Evolutionary conservation across 2,329 filamentous ascomycete species (phyloP).

Genomic region (Scleromitrula shiraiana): DNA sequence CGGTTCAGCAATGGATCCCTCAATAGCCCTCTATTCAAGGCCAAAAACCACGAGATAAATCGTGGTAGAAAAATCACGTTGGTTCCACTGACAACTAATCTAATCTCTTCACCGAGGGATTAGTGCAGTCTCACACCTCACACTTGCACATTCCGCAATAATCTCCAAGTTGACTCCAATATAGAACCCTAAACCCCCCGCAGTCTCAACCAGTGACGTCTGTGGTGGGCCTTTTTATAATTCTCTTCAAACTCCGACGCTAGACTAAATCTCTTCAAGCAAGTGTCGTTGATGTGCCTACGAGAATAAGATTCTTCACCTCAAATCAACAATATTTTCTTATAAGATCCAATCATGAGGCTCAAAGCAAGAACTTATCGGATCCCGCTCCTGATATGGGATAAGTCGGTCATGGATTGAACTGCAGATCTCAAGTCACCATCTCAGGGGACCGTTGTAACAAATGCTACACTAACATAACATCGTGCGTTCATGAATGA

Average conservation of each 20-base stretch:
- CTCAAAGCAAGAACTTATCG: neutral
- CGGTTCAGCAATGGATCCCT: too few relatives aligned
- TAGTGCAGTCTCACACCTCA: neutral
- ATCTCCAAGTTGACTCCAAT: slow-evolving; percentile 1
- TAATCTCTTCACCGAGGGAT: neutral
- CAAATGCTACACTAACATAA: neutral
- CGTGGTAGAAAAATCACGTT: too few relatives aligned
- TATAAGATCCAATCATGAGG: slow-evolving; percentile 1
- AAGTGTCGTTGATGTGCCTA: neutral
- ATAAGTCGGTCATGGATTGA: neutral
- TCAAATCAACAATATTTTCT: neutral
- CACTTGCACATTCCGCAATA: neutral
- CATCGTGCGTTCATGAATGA: neutral
- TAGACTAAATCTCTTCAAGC: neutral
- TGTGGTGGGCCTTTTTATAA: slow-evolving; percentile 1
- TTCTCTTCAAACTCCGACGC: neutral
- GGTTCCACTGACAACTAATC: neutral
- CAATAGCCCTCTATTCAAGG: too few relatives aligned
- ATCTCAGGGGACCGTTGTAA: neutral
- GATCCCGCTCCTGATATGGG: slow-evolving; percentile 2
- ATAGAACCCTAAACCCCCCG: neutral
- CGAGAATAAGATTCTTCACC: neutral
- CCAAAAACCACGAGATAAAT: too few relatives aligned
- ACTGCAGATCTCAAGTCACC: slow-evolving; percentile 4
- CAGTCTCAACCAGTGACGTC: slow-evolving; percentile 4